Conservation (phyloP, 805 yeast species). For the Candida awuae region DNA sequence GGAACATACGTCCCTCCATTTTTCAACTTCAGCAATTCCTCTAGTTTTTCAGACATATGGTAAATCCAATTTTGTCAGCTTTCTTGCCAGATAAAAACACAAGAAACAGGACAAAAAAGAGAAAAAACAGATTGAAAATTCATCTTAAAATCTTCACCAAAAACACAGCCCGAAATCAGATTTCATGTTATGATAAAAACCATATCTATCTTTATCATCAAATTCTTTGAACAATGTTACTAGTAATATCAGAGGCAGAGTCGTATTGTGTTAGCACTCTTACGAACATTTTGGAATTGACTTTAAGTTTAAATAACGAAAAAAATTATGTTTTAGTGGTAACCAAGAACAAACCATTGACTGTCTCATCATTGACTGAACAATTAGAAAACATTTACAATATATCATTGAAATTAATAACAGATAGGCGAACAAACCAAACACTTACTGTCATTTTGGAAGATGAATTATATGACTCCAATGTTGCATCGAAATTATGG, state of each 20-base stretch:
- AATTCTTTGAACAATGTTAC: not conserved
- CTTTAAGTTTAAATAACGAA: not conserved
- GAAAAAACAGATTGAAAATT: too few species aligned
- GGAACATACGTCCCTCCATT: constrained; percentile 47
- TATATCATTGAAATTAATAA: not conserved
- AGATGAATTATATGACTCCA: not conserved
- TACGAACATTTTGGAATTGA: not conserved
- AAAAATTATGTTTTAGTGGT: constrained; percentile 1
- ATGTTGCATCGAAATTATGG: constrained; percentile 3
- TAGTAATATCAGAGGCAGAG: constrained; percentile 5
- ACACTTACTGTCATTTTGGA: constrained; percentile 1
- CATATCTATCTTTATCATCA: too few species aligned
- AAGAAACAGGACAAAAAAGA: too few species aligned
- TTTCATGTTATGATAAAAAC: too few species aligned
- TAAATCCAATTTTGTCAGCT: too few species aligned
- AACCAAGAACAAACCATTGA: not conserved
- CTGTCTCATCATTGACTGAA: constrained; percentile 1
- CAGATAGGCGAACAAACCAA: not conserved
- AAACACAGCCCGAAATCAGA: not conserved
- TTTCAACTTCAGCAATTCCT: constrained; percentile 31
- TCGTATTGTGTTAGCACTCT: not conserved
- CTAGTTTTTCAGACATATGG: constrained; percentile 23
- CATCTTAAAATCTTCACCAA: too few species aligned
- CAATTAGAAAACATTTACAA: constrained; percentile 4
- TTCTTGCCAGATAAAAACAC: too few species aligned